These are phyloP conservation scores for Marasmius sp. DNA, from an alignment of 1,284 basidiomycete species.

Conservation along the genomic window DNA sequence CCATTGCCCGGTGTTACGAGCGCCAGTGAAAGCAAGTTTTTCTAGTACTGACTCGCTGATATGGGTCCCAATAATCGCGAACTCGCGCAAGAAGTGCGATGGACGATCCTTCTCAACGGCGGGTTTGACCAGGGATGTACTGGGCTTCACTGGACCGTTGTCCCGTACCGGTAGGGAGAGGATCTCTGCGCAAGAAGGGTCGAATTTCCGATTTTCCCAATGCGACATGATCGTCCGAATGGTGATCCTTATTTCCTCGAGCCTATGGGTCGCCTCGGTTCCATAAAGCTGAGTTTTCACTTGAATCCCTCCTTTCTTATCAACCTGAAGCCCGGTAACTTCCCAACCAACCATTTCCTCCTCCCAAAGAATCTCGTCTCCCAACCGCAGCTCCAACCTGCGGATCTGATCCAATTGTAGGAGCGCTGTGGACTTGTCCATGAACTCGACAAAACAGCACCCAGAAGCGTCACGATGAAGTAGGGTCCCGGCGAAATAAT, in stretches of 20 bases:
- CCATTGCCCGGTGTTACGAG: constrained; percentile 65
- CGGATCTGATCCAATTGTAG: constrained; percentile 59
- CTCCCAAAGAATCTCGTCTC: constrained; percentile 37
- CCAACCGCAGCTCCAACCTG: constrained; percentile 43
- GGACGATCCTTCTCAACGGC: background rate
- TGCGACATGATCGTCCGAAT: constrained; percentile 44
- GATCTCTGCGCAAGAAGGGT: background rate
- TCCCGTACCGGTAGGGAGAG: background rate
- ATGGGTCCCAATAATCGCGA: background rate
- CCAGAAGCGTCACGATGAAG: constrained; percentile 22
- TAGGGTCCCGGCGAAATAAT: constrained; percentile 63
- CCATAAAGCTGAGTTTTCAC: background rate
- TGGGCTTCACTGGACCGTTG: background rate
- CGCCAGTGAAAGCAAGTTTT: constrained; percentile 56
- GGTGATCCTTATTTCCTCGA: constrained; percentile 46
- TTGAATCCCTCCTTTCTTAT: background rate
- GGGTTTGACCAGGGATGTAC: background rate
- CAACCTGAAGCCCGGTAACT: background rate
- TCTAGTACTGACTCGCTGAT: constrained; percentile 38
- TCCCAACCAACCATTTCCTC: constrained; percentile 25
- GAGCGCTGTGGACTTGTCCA: constrained; percentile 49
- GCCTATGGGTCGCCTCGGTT: background rate
- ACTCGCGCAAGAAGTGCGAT: background rate
- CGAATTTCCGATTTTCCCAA: constrained; percentile 49
- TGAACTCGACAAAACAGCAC: constrained; percentile 55